These are phyloP conservation scores for Cunninghamia lanceolata DNA, from an alignment of 75 land plant species.

Conservation along the genomic window DNA sequence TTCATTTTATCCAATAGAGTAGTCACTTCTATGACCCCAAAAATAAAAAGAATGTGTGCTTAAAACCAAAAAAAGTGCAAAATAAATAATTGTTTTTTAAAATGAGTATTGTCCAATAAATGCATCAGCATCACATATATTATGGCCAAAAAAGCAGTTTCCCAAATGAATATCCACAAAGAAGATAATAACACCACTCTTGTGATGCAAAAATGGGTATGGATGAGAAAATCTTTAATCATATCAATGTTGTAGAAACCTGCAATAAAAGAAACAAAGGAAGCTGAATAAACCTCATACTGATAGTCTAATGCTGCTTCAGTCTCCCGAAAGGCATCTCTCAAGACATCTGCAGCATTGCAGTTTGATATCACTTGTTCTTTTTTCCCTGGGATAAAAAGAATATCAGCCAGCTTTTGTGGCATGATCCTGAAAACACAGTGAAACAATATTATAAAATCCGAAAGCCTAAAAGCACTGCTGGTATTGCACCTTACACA, in stretches of 20 bases:
- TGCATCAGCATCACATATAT: neutral
- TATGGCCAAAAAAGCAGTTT: neutral
- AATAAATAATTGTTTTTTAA: too few species aligned
- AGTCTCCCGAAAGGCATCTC: slow-evolving; percentile 72
- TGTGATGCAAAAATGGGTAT: neutral
- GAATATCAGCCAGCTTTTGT: slow-evolving; percentile 52
- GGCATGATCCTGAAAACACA: slow-evolving; percentile 65
- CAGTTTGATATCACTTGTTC: slow-evolving; percentile 43
- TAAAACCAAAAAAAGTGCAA: neutral
- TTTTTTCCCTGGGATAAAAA: slow-evolving; percentile 51
- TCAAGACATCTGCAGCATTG: slow-evolving; percentile 89
- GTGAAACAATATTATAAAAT: neutral
- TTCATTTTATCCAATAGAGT: neutral
- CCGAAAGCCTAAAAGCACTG: neutral
- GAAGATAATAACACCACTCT: neutral
- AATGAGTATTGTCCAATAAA: neutral
- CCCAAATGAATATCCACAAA: neutral
- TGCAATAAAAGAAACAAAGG: neutral
- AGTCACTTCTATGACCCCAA: neutral
- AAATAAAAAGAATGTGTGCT: neutral
- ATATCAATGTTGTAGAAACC: neutral
- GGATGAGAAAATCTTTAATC: neutral
- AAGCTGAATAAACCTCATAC: slow-evolving; percentile 69
- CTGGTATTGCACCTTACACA: neutral
- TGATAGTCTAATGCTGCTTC: slow-evolving; percentile 74